phyloP scores from a whole-genome alignment of 2,329 filamentous ascomycete genomes.

The Juglanconis oblonga region DNA sequence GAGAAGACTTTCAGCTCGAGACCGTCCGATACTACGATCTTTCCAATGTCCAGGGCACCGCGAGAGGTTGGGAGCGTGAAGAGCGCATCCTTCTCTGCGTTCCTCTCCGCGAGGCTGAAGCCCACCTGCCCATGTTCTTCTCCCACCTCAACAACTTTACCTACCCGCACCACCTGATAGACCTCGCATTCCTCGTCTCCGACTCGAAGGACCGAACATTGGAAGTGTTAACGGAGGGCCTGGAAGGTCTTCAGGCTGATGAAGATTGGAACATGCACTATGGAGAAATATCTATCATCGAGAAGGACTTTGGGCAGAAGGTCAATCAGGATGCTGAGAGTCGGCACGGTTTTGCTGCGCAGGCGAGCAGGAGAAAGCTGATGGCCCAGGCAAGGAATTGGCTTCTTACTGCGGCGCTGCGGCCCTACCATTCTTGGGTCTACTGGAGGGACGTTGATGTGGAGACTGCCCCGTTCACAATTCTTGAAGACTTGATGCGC shows the following conservation, averaged over 20 bases:
- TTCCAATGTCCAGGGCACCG: conserved; percentile 84
- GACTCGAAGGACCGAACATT: conserved; percentile 95
- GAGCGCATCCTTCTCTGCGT: conserved; percentile 95
- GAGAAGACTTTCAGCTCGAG: conserved; percentile 76
- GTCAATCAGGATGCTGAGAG: conserved; percentile 98
- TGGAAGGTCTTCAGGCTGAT: conserved; percentile 77
- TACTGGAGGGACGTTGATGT: conserved; percentile 99
- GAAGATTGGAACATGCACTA: conserved; percentile 78
- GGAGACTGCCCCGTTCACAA: conserved; percentile 93
- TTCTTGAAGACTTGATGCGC: conserved; percentile 95
- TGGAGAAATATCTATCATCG: conserved; percentile 94
- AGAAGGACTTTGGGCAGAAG: conserved; percentile 98
- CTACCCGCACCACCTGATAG: conserved; percentile 94
- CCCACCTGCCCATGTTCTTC: conserved; percentile 97
- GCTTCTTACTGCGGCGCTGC: conserved; percentile 87
- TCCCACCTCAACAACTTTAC: conserved; percentile 95
- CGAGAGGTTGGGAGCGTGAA: conserved; percentile 91
- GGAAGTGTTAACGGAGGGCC: conserved; percentile 67
- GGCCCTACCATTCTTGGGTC: conserved; percentile 97
- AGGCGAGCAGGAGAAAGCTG: conserved; percentile 87
- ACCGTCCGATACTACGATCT: conserved; percentile 97
- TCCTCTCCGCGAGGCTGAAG: conserved; percentile 85
- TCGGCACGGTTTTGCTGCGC: conserved; percentile 93
- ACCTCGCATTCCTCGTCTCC: conserved; percentile 93
- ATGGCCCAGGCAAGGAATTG: conserved; percentile 99